Percentiles rank a stretch among this genome's conserved stretches.
Conservation (phyloP, 2,329 filamentous ascomycete genomes). For the Hypoxylon sp. region DNA sequence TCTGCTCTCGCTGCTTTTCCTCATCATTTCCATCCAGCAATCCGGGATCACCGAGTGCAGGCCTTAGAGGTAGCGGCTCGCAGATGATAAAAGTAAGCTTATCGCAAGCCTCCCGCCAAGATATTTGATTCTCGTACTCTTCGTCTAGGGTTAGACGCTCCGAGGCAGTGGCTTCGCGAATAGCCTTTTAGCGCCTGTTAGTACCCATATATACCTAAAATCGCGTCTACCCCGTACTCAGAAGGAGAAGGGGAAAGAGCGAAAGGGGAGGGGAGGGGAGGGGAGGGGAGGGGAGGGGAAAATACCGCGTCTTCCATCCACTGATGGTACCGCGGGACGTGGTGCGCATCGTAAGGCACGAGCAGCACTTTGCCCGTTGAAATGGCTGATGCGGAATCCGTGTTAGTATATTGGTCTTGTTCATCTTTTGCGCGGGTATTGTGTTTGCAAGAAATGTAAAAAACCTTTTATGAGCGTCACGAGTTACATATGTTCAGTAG, state of each 20-base stretch:
- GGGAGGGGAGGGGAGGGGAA: conserved; percentile 1
- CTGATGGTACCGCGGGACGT: conserved; percentile 84
- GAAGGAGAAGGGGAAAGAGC: neutral
- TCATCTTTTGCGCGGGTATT: neutral
- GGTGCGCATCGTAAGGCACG: conserved; percentile 84
- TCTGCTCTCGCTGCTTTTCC: conserved; percentile 1
- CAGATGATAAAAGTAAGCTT: conserved; percentile 95
- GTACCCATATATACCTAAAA: no score
- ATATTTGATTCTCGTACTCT: conserved; percentile 91
- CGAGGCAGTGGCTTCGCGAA: conserved; percentile 88
- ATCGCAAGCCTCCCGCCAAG: conserved; percentile 84
- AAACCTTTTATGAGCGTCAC: no score
- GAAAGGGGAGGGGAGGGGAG: neutral
- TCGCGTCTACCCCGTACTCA: no score
- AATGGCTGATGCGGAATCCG: conserved; percentile 67
- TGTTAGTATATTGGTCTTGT: conserved; percentile 14
- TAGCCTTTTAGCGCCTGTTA: conserved; percentile 66
- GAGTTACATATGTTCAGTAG: neutral
- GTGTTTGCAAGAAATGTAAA: neutral
- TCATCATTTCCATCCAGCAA: no score
- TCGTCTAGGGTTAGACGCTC: conserved; percentile 83
- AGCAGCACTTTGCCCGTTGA: conserved; percentile 75
- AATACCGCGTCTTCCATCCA: conserved; percentile 89
- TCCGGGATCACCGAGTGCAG: no score
- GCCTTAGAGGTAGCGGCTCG: conserved; percentile 53